Base-by-base conservation (phyloP, 2,329 filamentous ascomycete species). In the Aureobasidium pullulans region DNA sequence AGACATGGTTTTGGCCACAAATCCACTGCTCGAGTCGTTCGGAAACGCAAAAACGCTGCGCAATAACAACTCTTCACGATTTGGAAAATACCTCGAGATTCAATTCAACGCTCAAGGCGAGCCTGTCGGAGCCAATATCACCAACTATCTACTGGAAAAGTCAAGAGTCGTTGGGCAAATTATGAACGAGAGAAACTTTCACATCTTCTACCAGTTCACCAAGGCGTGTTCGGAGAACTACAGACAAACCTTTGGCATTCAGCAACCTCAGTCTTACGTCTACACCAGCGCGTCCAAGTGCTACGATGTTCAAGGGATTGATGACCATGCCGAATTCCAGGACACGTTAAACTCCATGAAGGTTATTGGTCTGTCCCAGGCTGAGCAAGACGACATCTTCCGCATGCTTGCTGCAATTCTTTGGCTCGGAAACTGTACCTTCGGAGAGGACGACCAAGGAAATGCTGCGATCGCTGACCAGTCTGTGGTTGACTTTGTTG, bases 201-300 rank as follows among this genome's bases (percentile, higher is more conserved):
- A 99, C 76, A 97, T 99, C 69, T 99, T 99, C 74, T 99, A 99
- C 76, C 94, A 99, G 74, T 96, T 97, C 74, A 90, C 94, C 48
- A 99, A 97, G 76, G 91, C 89, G 4, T 93, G 93, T 9, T 88
- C 91, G n/a, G 81, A 87, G 66, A 84, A 87, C 61, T 95, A 97
- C 74, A 82, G 90, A 78, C 85, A 94, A 68, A 85, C 80, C n/a
- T 96, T 90, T 70, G 94, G 94, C 53, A 80, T 99, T 19, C 93
- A 97, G 72, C 87, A 88, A 66, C 94, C 94, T 28, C 89, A 96
- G 69, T 90, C 91, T 36, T 99, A 99, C 73, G 77, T 89, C 28
- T 99, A 99, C 72, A 96, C 92, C 15, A 96, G 90, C 74, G 85
- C 84, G 66, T 96, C 93, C 61, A 96, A 96, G 77, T 99, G 94